phyloP scores from a whole-genome alignment of 352 stramenopile species.

The Elongisporangium prolatum region DNA sequence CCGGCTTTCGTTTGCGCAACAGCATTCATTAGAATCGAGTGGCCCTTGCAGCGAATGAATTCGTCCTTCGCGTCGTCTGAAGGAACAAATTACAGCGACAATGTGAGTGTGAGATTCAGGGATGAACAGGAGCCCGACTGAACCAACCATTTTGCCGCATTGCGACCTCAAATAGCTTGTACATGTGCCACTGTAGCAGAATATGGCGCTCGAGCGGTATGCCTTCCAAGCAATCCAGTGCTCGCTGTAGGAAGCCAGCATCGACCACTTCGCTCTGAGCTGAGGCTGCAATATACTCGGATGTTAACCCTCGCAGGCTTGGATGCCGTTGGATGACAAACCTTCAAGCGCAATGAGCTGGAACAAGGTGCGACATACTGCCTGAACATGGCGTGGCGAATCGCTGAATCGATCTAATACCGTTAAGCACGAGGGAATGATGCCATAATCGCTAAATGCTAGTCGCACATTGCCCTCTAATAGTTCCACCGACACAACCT shows the following conservation, averaged over 20 bases:
- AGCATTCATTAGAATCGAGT: conserved; percentile 21
- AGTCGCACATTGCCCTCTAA: conserved; percentile 21
- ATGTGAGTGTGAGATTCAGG: not conserved
- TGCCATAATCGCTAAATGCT: conserved; percentile 18
- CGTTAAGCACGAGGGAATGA: conserved; percentile 19
- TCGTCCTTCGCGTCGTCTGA: conserved; percentile 39
- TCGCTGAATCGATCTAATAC: conserved; percentile 17
- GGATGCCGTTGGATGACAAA: conserved; percentile 10
- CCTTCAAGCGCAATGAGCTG: conserved; percentile 33
- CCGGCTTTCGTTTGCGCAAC: not conserved
- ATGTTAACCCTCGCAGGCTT: not conserved
- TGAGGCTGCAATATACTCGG: conserved; percentile 3
- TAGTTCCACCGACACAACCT: not conserved
- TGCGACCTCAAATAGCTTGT: conserved; percentile 47
- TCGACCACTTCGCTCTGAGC: conserved; percentile 17
- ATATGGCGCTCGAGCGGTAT: conserved; percentile 14
- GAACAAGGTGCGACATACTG: conserved; percentile 33
- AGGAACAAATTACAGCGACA: too few species aligned
- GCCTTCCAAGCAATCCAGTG: conserved; percentile 28
- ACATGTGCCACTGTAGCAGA: conserved; percentile 41
- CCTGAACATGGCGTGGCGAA: conserved; percentile 18
- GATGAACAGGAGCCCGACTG: not conserved
- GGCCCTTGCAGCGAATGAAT: conserved; percentile 25
- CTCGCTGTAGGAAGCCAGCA: conserved; percentile 25
- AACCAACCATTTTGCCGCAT: conserved; percentile 30